phyloP scores from a whole-genome alignment of 169 alveolate species.

The Babesia caballi region DNA sequence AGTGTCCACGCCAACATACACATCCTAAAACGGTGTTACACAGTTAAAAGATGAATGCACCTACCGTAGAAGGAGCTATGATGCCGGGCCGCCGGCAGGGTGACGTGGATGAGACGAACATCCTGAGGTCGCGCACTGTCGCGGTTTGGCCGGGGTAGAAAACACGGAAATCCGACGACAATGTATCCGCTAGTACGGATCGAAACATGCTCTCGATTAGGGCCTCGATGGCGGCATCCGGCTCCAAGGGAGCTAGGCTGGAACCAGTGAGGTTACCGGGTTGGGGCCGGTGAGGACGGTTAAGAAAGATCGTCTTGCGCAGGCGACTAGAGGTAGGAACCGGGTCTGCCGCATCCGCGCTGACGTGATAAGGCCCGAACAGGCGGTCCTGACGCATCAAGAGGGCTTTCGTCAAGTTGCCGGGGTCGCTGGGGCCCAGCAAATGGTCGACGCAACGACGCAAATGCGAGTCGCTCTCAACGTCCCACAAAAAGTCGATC shows the following conservation, averaged over 20 bases:
- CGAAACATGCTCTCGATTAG: neutral
- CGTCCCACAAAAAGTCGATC: slow-evolving; percentile 31
- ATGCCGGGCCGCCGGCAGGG: slow-evolving; percentile 52
- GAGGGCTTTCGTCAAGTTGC: neutral
- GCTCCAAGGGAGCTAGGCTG: neutral
- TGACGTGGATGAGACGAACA: slow-evolving; percentile 3
- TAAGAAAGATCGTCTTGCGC: slow-evolving; percentile 14
- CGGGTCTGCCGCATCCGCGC: neutral
- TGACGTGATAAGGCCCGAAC: slow-evolving; percentile 25
- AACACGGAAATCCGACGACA: slow-evolving; percentile 25
- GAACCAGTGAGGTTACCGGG: neutral
- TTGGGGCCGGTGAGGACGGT: neutral
- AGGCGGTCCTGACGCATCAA: neutral
- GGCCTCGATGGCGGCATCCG: neutral
- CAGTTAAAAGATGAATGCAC: neutral
- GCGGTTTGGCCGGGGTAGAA: slow-evolving; percentile 36
- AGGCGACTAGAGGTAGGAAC: neutral
- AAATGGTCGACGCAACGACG: slow-evolving; percentile 2
- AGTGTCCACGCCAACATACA: slow-evolving; percentile 72
- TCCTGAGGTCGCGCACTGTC: slow-evolving; percentile 33
- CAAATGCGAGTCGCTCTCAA: slow-evolving; percentile 1
- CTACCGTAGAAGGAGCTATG: slow-evolving; percentile 39
- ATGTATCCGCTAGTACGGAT: neutral
- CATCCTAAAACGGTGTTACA: slow-evolving; percentile 28
- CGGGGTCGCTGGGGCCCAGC: neutral